Evolutionary conservation across 2,329 filamentous ascomycete genomes (phyloP).

Genomic region (Coniochaeta ligniaria): DNA sequence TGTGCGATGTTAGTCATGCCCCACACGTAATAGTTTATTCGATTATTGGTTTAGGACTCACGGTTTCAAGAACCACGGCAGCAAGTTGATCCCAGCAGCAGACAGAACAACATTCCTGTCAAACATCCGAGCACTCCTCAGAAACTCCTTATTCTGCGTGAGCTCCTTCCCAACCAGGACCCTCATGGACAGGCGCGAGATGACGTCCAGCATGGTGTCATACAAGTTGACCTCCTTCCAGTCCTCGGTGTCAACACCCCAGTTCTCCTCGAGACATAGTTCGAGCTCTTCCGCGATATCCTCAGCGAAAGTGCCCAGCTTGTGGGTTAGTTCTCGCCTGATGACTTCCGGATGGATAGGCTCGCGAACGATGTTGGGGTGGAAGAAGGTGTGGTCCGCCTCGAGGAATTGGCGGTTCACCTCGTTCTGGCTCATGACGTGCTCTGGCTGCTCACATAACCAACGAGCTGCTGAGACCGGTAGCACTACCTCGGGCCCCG

Average conservation of each 20-base stretch:
- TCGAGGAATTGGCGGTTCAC: slow-evolving; percentile 26
- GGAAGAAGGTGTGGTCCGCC: slow-evolving; percentile 23
- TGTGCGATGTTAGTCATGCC: not conserved
- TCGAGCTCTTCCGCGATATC: slow-evolving; percentile 24
- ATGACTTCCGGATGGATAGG: slow-evolving; percentile 24
- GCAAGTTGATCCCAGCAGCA: slow-evolving; percentile 19
- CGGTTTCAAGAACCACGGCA: slow-evolving; percentile 22
- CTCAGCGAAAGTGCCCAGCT: slow-evolving; percentile 17
- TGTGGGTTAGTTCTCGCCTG: slow-evolving; percentile 22
- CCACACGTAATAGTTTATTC: not conserved
- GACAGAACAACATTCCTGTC: slow-evolving; percentile 21
- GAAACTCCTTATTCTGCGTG: slow-evolving; percentile 19
- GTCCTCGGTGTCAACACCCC: slow-evolving; percentile 19
- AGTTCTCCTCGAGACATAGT: slow-evolving; percentile 17
- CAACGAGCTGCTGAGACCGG: slow-evolving; percentile 20
- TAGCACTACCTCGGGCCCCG: slow-evolving; percentile 24
- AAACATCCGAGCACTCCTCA: slow-evolving; percentile 15
- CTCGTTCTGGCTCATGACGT: slow-evolving; percentile 22
- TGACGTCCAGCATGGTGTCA: slow-evolving; percentile 21
- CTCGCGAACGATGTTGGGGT: slow-evolving; percentile 19
- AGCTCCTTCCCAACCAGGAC: slow-evolving; percentile 22
- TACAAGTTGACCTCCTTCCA: slow-evolving; percentile 25
- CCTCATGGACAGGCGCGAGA: slow-evolving; percentile 22
- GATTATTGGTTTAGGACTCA: slow-evolving; percentile 8
- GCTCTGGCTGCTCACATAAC: slow-evolving; percentile 23